These are phyloP conservation scores for Arthrobotrys musiformis DNA, from an alignment of 2,329 filamentous ascomycete species.

Conservation along the genomic window DNA sequence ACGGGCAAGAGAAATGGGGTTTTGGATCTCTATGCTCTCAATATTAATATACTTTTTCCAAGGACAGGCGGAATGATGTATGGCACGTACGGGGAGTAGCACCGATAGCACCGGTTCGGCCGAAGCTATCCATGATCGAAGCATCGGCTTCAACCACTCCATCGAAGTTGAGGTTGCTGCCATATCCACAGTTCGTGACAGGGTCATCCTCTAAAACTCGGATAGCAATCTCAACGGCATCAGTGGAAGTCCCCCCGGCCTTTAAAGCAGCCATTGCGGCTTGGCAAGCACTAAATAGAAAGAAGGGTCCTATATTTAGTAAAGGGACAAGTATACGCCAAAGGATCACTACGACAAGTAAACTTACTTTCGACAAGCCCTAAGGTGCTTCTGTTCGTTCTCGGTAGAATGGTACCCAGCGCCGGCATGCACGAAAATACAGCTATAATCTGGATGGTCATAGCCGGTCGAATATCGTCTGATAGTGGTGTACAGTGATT, in stretches of 20 bases:
- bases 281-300: slow-evolving; percentile 73
- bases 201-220: slow-evolving; percentile 89
- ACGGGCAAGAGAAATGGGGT: slow-evolving; percentile 88
- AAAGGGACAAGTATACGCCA: not conserved
- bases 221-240: slow-evolving; percentile 90
- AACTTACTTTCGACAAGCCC: slow-evolving; percentile 86
- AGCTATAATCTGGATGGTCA: slow-evolving; percentile 61
- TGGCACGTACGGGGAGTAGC: slow-evolving; percentile 81
- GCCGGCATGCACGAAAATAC: slow-evolving; percentile 94
- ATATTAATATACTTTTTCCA: slow-evolving; percentile 32
- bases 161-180: slow-evolving; percentile 91
- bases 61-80: slow-evolving; percentile 1
- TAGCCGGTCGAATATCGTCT: slow-evolving; percentile 32
- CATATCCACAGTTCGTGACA: slow-evolving; percentile 95
- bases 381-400: slow-evolving; percentile 85
- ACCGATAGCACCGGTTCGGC: slow-evolving; percentile 91
- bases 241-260: slow-evolving; percentile 80
- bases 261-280: slow-evolving; percentile 81
- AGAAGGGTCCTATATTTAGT: slow-evolving; percentile 33
- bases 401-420: slow-evolving; percentile 90
- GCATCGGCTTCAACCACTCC: slow-evolving; percentile 95
- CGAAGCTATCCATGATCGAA: slow-evolving; percentile 87
- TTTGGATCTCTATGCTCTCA: slow-evolving; percentile 75
- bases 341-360: not conserved
- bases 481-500: slow-evolving; percentile 37